Base-by-base conservation (phyloP, 2,329 filamentous ascomycete species). In the Incumbomyces delicatus region DNA sequence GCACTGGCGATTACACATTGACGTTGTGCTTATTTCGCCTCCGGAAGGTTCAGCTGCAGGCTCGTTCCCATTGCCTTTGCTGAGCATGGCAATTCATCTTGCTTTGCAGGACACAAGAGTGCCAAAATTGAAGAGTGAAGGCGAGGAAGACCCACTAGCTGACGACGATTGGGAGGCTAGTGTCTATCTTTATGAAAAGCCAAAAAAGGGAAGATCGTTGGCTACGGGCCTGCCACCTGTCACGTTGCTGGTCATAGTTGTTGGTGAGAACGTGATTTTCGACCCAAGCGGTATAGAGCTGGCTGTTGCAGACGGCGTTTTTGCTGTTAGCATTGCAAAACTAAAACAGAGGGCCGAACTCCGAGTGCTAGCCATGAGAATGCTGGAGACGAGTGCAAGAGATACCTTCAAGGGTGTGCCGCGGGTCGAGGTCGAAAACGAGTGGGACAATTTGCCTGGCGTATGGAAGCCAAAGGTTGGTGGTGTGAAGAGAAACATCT, bases 111-210 rank as follows among this genome's bases (percentile, higher is more conserved):
- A 86, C 27, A 90, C 92, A 6, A 81, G 85, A 53, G 74, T 96
- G 2, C 92, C 92, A 6, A 77, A 81, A 20, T 74, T 95, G 43
- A 87, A 87, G 63, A 95, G 89, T 1, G 85, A 94, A 64, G 78
- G 79, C 48, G 90, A 96, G 67, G 92, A 98, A 69, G 92, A 98
- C 58, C 92, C 92, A 11, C 81, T 95, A 62, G 98, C 98, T 67
- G 85, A 95, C 69, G 92, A 98, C 67, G 92, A 98, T 69, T 98
- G 92, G 92, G 87, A 85, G 53, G 85, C 84, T 13, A 81, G 88
- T 1, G 75, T 79, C 14, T 81, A 80, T 48, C 71, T 98, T 27
- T 98, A 94, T 68, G 76, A 81, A 1, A 36, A 29, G 13, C 31
- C 29, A 51, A 42, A 16, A 1, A 27, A 18, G 43, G 50, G 3